Evolutionary conservation across 208 protist species (phyloP).

Genomic region (Eutreptiella sp.): DNA sequence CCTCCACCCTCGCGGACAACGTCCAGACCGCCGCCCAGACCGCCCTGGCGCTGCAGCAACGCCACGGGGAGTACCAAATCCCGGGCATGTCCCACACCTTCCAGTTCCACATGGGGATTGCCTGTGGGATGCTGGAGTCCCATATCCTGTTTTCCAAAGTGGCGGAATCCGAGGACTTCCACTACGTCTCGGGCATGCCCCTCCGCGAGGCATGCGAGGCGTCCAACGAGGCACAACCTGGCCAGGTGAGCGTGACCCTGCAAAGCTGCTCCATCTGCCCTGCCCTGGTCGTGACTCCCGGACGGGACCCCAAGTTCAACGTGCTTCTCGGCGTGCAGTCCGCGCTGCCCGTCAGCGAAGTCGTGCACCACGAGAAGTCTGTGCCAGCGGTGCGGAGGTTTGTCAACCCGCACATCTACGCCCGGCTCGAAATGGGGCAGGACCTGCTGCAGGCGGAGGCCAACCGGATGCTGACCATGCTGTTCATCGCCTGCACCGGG

Average conservation of each 20-base stretch:
- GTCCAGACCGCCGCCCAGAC: neutral
- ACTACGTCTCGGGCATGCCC: constrained; percentile 1
- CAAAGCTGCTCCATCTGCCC: too few relatives aligned
- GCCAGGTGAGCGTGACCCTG: neutral
- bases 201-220: neutral
- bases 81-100: neutral
- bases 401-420: neutral
- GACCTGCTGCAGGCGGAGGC: neutral
- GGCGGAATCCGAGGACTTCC: too few relatives aligned
- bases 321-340: too few relatives aligned
- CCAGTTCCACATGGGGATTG: neutral
- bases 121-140: neutral
- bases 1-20: neutral
- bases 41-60: neutral
- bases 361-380: neutral
- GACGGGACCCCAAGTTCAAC: too few relatives aligned
- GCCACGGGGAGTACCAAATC: neutral
- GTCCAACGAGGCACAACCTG: neutral
- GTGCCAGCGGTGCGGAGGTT: neutral
- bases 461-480: neutral
- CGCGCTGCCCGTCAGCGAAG: too few relatives aligned
- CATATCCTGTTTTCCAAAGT: neutral
- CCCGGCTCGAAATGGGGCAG: neutral
- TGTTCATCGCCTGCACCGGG: neutral
- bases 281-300: too few relatives aligned